Conservation (phyloP, 2,329 filamentous ascomycete species). For the Thelonectria discophora region DNA sequence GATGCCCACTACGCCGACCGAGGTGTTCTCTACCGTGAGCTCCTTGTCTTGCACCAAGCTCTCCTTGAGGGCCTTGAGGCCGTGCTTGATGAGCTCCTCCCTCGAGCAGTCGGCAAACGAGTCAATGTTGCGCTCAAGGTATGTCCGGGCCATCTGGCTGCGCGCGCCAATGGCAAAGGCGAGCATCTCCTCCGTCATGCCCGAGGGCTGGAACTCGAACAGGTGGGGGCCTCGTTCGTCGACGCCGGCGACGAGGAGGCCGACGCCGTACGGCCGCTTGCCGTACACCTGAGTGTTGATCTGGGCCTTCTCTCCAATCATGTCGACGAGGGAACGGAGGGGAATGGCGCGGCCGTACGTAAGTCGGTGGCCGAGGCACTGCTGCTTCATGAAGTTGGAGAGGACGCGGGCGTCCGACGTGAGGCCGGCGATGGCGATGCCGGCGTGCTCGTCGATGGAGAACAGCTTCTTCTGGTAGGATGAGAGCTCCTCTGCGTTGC, state of each 20-base stretch:
- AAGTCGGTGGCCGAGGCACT: constrained; percentile 93
- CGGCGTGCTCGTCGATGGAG: constrained; percentile 92
- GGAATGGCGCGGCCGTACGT: constrained; percentile 96
- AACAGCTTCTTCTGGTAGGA: constrained; percentile 99
- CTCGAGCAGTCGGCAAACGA: constrained; percentile 78
- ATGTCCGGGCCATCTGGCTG: constrained; percentile 97
- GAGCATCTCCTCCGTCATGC: constrained; percentile 96
- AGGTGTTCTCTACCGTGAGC: constrained; percentile 96
- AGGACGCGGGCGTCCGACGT: constrained; percentile 98
- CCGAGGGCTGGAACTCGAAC: constrained; percentile 97
- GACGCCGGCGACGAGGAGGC: constrained; percentile 89
- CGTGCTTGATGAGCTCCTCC: constrained; percentile 91
- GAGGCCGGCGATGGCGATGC: constrained; percentile 93
- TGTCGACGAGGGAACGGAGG: constrained; percentile 84
- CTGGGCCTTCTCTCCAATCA: constrained; percentile 96
- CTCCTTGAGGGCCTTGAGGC: constrained; percentile 91
- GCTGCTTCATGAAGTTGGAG: constrained; percentile 99
- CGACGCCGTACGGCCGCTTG: constrained; percentile 94
- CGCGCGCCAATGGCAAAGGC: constrained; percentile 96
- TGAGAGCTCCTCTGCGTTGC: constrained; percentile 98
- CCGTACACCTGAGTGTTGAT: constrained; percentile 98
- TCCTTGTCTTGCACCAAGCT: constrained; percentile 97
- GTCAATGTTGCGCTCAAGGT: constrained; percentile 91
- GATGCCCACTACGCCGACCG: constrained; percentile 82
- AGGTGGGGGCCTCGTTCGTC: constrained; percentile 94